Evolutionary conservation across 176 grass and related monocot genomes (phyloP).

Genomic region (Miscanthus lutarioriparius): DNA sequence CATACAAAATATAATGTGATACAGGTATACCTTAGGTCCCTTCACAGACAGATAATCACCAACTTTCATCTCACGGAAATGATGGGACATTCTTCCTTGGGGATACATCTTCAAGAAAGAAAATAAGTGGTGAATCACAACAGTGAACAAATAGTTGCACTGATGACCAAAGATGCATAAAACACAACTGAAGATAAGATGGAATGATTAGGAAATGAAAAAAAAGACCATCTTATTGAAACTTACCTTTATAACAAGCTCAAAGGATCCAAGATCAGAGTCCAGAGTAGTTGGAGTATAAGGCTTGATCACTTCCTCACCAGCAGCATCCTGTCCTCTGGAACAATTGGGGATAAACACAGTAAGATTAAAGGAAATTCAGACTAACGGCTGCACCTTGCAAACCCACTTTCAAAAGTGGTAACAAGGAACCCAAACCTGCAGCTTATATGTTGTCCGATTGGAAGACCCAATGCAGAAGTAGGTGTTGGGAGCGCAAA

Average conservation of each 20-base stretch:
- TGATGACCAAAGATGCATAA: not conserved
- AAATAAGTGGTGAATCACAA: slow-evolving; percentile 18
- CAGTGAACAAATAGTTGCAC: not conserved
- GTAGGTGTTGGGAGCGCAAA: slow-evolving; percentile 74
- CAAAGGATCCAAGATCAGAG: slow-evolving; percentile 81
- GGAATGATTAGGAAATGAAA: not conserved
- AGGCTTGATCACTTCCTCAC: slow-evolving; percentile 91
- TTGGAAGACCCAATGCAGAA: slow-evolving; percentile 76
- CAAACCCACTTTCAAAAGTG: slow-evolving; percentile 4
- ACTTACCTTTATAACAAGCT: slow-evolving; percentile 87
- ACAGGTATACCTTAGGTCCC: slow-evolving; percentile 72
- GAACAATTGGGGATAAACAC: not conserved
- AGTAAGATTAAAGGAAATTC: not conserved
- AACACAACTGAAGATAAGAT: slow-evolving; percentile 1
- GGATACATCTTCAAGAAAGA: slow-evolving; percentile 71
- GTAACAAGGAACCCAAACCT: slow-evolving; percentile 45
- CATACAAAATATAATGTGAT: not conserved
- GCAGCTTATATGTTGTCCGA: slow-evolving; percentile 93
- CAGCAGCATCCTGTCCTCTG: slow-evolving; percentile 73
- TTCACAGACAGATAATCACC: slow-evolving; percentile 83
- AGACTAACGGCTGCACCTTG: not conserved
- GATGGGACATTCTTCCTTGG: slow-evolving; percentile 99
- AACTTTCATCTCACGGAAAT: slow-evolving; percentile 90
- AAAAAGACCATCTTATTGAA: not conserved
- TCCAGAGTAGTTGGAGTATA: slow-evolving; percentile 94